Conservation (phyloP, 352 stramenopile genomes). For the Globisporangium iwayamae region DNA sequence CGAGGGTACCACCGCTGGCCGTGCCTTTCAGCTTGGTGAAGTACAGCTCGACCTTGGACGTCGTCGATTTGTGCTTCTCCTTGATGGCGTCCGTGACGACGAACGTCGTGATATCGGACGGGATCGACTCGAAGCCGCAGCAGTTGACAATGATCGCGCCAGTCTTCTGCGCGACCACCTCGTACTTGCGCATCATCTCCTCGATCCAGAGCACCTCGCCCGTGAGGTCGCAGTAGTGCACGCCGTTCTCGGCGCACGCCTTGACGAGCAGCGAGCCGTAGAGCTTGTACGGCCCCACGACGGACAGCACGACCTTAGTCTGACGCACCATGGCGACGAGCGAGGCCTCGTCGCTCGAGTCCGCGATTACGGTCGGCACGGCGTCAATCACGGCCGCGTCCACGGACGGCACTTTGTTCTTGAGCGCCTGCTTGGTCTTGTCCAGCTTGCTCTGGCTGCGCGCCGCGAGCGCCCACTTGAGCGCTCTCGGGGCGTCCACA, state of each 20-base stretch:
- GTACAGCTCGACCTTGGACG: slow-evolving; percentile 41
- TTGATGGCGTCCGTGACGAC: slow-evolving; percentile 68
- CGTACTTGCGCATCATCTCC: slow-evolving; percentile 74
- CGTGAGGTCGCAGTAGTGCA: slow-evolving; percentile 92
- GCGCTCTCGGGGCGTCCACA: slow-evolving; percentile 14
- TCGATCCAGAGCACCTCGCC: slow-evolving; percentile 87
- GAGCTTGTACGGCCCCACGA: slow-evolving; percentile 86
- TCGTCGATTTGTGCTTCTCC: slow-evolving; percentile 36
- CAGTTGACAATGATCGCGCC: slow-evolving; percentile 85
- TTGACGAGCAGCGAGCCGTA: slow-evolving; percentile 85
- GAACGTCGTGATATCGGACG: slow-evolving; percentile 80
- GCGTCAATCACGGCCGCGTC: slow-evolving; percentile 34
- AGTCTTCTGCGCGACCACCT: slow-evolving; percentile 39
- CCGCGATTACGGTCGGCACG: slow-evolving; percentile 48
- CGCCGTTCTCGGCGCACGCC: slow-evolving; percentile 81
- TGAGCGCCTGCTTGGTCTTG: slow-evolving; percentile 49
- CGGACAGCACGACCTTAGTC: slow-evolving; percentile 74
- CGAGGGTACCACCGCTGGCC: slow-evolving; percentile 60
- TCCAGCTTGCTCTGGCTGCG: slow-evolving; percentile 75
- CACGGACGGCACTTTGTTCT: slow-evolving; percentile 39
- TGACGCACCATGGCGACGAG: slow-evolving; percentile 72
- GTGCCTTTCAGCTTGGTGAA: slow-evolving; percentile 47
- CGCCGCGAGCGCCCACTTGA: slow-evolving; percentile 89
- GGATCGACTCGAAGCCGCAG: slow-evolving; percentile 88
- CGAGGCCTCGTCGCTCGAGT: slow-evolving; percentile 51